These are phyloP conservation scores for Quercus phellos DNA, from an alignment of 331 rosid genomes.

Conservation along the genomic window DNA sequence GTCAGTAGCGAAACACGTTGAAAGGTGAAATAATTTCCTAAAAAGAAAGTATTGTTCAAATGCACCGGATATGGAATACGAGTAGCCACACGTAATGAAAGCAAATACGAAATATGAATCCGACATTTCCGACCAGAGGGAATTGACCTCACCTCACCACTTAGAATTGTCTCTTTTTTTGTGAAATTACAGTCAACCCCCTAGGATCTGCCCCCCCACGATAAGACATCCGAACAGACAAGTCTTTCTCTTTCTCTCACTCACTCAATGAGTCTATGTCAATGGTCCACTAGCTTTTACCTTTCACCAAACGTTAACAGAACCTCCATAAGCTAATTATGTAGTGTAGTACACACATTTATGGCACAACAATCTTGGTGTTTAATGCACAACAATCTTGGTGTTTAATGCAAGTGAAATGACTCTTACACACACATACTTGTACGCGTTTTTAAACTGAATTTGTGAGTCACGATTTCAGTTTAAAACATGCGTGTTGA, in stretches of 20 bases:
- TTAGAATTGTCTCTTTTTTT: background rate
- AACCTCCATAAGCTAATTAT: background rate
- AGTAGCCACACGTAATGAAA: too few relatives aligned
- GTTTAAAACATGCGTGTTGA: too few relatives aligned
- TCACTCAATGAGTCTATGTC: background rate
- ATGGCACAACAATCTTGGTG: background rate
- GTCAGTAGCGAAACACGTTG: fast-evolving
- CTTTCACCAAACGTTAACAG: background rate
- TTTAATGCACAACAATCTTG: background rate
- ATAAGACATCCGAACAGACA: background rate
- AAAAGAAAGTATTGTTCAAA: too few relatives aligned
- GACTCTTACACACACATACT: too few relatives aligned
- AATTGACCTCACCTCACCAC: background rate
- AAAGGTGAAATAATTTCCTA: too few relatives aligned
- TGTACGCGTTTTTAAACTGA: too few relatives aligned
- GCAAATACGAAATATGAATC: too few relatives aligned
- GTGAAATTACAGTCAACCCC: conserved; percentile 16
- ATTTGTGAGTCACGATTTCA: too few relatives aligned
- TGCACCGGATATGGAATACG: too few relatives aligned
- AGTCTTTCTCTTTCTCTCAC: background rate
- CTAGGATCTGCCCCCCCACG: background rate
- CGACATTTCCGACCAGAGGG: too few relatives aligned
- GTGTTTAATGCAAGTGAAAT: background rate
- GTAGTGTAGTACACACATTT: background rate
- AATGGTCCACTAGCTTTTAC: background rate